Evolutionary conservation across 2,329 filamentous ascomycete genomes (phyloP), one percentile per base, ranked within the genome.

Genomic region (Bipolaris bicolor): DNA sequence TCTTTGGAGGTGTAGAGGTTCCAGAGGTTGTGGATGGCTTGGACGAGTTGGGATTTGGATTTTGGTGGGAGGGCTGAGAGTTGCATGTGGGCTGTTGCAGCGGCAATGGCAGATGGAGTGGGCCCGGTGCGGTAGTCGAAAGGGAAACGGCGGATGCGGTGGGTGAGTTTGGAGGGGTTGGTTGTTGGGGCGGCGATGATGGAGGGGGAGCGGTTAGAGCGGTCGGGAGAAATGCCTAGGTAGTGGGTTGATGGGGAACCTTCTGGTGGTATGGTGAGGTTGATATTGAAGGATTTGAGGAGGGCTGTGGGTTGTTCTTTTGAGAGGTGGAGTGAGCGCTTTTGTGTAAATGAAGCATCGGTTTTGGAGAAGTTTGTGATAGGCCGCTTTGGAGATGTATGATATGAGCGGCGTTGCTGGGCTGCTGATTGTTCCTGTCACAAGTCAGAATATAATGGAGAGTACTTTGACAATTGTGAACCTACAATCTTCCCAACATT

Each of bases 151-250:
- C 79, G 80, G 3, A 82, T 78, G 22, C 77, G 75, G 43, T 79
- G 67, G 11, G 79, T 69, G 36, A 80, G 72, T n/a, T 75, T 67
- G 15, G 79, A 67, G 18, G 78, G 77, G 7, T 81, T 55, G 3
- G 80, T 74, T 7, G 78, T 81, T 5, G 85, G 82, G 1, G 88
- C 86, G 9, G 82, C 83, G 56, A 89, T 79, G 43, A 92, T 82
- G 67, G 86, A 88, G 2, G 89, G 89, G 7, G 81, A 84, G 48
- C 84, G 79, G 15, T 82, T 79, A 11, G 83, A 81, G 48, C 90
- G 84, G 72, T 91, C 87, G 47, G 92, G 80, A 4, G 85, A 85
- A 52, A 93, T 80, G 36, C 84, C 85, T 10, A 92, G 68, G 44
- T 86, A 83, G 56, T 82, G 80, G 69, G 52, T 79, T 20, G 72